Percentiles rank a stretch among this genome's conserved stretches.
phyloP scores from a whole-genome alignment of 768 basidiomycete species.

The Panellus pusillus region DNA sequence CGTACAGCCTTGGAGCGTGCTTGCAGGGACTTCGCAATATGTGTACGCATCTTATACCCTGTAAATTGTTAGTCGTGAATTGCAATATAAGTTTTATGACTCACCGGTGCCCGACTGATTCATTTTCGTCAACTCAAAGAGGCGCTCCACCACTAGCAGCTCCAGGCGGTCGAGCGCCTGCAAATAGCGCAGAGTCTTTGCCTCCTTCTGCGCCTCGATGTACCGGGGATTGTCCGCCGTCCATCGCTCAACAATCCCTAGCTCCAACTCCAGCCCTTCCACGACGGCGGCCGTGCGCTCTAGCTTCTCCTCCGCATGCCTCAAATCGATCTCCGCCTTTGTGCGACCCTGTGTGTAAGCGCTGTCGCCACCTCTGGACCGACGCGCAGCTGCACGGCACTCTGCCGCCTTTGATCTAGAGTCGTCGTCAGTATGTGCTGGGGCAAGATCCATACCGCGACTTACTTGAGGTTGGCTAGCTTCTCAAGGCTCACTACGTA shows the following conservation, averaged over 20 bases:
- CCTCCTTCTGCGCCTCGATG: not conserved
- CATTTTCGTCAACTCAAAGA: constrained; percentile 25
- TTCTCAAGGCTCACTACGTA: not conserved
- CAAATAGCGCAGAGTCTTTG: constrained; percentile 8
- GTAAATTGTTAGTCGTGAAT: not conserved
- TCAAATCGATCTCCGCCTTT: not conserved
- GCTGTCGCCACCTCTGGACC: not conserved
- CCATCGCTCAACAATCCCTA: constrained; percentile 9
- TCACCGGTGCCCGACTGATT: constrained; percentile 22
- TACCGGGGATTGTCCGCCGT: constrained; percentile 12
- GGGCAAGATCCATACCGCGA: too few relatives aligned
- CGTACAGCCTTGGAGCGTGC: constrained; percentile 21
- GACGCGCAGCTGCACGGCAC: not conserved
- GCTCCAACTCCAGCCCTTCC: not conserved
- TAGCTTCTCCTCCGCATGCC: not conserved
- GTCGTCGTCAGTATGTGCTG: too few relatives aligned
- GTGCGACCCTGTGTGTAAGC: not conserved
- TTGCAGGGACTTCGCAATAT: constrained; percentile 25
- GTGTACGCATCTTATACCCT: constrained; percentile 24
- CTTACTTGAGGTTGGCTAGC: too few relatives aligned
- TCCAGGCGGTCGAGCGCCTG: constrained; percentile 16
- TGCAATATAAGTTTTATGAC: not conserved
- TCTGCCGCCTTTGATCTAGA: not conserved
- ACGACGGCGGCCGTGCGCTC: not conserved
- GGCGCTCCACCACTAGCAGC: constrained; percentile 12